phyloP scores from a whole-genome alignment of 768 basidiomycete species.

The Trametes cubensis region DNA sequence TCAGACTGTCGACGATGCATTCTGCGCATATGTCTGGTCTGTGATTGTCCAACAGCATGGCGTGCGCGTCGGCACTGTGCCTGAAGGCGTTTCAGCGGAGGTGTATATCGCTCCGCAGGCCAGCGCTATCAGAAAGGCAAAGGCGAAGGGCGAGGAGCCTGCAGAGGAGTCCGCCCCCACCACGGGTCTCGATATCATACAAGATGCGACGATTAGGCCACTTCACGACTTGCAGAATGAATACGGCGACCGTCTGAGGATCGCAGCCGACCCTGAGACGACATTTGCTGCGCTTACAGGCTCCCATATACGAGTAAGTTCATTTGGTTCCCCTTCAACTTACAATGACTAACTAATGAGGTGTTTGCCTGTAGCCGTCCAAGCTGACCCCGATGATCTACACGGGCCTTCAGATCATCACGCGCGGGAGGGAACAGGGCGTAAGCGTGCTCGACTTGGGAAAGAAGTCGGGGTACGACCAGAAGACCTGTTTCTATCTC shows the following conservation, averaged over 20 bases:
- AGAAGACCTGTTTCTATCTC: slow-evolving; percentile 88
- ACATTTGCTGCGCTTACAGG: slow-evolving; percentile 83
- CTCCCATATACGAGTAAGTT: slow-evolving; percentile 75
- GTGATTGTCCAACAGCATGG: slow-evolving; percentile 74
- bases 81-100: slow-evolving; percentile 60
- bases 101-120: slow-evolving; percentile 80
- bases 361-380: slow-evolving; percentile 52
- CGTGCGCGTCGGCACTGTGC: slow-evolving; percentile 72
- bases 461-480: slow-evolving; percentile 78
- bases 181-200: slow-evolving; percentile 48
- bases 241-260: slow-evolving; percentile 66
- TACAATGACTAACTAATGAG: background rate
- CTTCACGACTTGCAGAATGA: slow-evolving; percentile 58
- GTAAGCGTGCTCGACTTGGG: slow-evolving; percentile 80
- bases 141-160: slow-evolving; percentile 54
- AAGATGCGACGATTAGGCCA: slow-evolving; percentile 55
- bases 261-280: slow-evolving; percentile 75
- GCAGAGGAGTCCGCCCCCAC: slow-evolving; percentile 46
- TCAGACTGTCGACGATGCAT: slow-evolving; percentile 74
- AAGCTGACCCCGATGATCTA: slow-evolving; percentile 88
- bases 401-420: slow-evolving; percentile 78
- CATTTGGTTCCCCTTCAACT: background rate
- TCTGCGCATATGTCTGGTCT: slow-evolving; percentile 82
- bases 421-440: slow-evolving; percentile 77
- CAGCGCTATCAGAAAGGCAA: slow-evolving; percentile 67